A percentile compares a stretch with the other conserved stretches of the same genome.
These are phyloP conservation scores for Candida sojae DNA, from an alignment of 1,139 yeast species.

Conservation along the genomic window DNA sequence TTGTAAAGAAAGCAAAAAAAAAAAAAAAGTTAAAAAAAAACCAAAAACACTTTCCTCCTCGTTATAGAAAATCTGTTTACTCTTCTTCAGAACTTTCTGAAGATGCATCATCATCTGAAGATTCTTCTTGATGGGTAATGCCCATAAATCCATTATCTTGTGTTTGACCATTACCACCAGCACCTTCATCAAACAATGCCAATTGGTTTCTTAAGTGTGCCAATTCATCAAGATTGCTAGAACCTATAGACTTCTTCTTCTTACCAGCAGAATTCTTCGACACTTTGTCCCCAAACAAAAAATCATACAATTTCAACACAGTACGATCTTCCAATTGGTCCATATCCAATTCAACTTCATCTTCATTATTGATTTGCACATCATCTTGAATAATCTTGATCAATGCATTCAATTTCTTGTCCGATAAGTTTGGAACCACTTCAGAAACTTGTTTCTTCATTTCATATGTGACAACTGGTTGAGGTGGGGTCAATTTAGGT, in stretches of 20 bases:
- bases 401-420: constrained; percentile 80
- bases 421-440: constrained; percentile 75
- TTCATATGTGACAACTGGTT: constrained; percentile 75
- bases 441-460: constrained; percentile 96
- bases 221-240: constrained; percentile 74
- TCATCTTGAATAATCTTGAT: constrained; percentile 85
- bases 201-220: constrained; percentile 83
- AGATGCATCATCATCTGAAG: constrained; percentile 49
- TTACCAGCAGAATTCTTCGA: constrained; percentile 43
- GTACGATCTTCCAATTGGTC: constrained; percentile 89
- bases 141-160: constrained; percentile 27
- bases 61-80: constrained; percentile 19
- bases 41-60: not conserved
- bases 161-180: constrained; percentile 18
- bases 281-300: constrained; percentile 62
- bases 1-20: not conserved
- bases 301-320: constrained; percentile 78
- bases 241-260: constrained; percentile 56
- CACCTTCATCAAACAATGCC: constrained; percentile 67
- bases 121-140: constrained; percentile 36
- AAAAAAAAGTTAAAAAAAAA: not conserved
- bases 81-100: constrained; percentile 72
- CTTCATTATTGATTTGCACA: constrained; percentile 78
- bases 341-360: constrained; percentile 89
- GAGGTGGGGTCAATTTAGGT: constrained; percentile 14